Evolutionary conservation across 2,329 filamentous ascomycete genomes (phyloP).

Genomic region (Escovopsis sp.): DNA sequence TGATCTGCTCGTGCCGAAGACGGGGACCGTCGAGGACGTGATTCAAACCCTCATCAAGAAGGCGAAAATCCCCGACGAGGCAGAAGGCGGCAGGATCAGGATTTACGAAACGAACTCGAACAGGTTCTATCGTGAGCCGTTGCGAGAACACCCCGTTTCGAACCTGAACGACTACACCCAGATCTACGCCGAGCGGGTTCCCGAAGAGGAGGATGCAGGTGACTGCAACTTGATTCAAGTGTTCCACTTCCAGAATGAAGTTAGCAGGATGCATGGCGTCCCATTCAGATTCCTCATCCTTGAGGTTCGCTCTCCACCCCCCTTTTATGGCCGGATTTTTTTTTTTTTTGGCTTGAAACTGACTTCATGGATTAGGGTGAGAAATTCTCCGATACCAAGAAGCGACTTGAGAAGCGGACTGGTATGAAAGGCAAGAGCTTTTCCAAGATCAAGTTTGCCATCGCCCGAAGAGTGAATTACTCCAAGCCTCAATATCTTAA

Average conservation of each 20-base stretch:
- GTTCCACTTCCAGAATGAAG: conserved; percentile 88
- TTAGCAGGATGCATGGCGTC: conserved; percentile 68
- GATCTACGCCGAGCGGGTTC: conserved; percentile 68
- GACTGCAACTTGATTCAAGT: conserved; percentile 52
- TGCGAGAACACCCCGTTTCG: conserved; percentile 55
- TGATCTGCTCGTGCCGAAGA: conserved; percentile 80
- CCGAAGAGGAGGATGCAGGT: conserved; percentile 53
- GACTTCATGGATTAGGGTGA: conserved; percentile 44
- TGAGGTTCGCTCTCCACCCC: conserved; percentile 36
- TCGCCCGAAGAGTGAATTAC: conserved; percentile 58
- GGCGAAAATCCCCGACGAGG: conserved; percentile 61
- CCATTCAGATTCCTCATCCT: conserved; percentile 85
- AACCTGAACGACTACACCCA: conserved; percentile 75
- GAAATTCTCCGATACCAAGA: conserved; percentile 79
- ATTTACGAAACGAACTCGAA: conserved; percentile 72
- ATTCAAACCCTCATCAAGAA: conserved; percentile 67
- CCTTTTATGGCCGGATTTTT: background rate
- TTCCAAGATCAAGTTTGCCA: conserved; percentile 93
- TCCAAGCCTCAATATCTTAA: conserved; percentile 69
- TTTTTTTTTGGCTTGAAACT: background rate
- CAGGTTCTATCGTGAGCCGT: conserved; percentile 71
- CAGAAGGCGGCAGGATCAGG: conserved; percentile 52
- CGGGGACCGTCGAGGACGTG: conserved; percentile 65
- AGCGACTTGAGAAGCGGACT: conserved; percentile 81
- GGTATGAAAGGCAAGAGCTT: conserved; percentile 96